Evolutionary conservation across 352 stramenopile species (phyloP), one percentile per base, ranked within the genome.

Genomic region (Aphanomyces astaci): DNA sequence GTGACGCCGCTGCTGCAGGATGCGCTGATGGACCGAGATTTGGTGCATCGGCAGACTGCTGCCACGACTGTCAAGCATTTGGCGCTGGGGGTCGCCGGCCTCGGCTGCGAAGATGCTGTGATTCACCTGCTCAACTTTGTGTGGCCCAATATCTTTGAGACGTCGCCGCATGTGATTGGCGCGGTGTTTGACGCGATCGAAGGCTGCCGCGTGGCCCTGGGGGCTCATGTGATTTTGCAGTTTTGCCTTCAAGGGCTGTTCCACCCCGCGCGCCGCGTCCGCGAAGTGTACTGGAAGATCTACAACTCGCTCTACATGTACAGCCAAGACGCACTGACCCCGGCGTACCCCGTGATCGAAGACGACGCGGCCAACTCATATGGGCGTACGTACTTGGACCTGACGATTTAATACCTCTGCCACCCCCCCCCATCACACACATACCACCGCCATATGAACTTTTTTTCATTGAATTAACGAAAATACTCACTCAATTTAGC

Each of bases 301-400:
- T 99, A 99, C 87, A 99, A 99, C 78, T 98, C 96, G 70, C 83
- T 99, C 19, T 99, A 99, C 82, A 99, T 99, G 78, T 99, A 99
- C 76, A 86, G 92, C 24, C 87, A 97, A 46, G 96, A 99, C 78
- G 91, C 89, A 9, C 84, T 99, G 40, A 98, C 97, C n/a, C 87
- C 96, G 3, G 92, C 87, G n/a, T 99, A 99, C 73, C 97, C 97
- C 24, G 75, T 82, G 51, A 88, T 99, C 28, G 87, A 98, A 59
- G 89, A 99, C 72, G 96, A 99, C 74, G 92, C 81, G 28, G 82
- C 96, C 40, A 98, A 99, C 75, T 85, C 80, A 30, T 99, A 98
- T 81, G 88, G 81, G 55, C 87, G 95, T 60, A 98, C 95, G 40
- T 96, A 97, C 56, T 79, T 99, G 53, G 95, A 98, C 66, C 72